Evolutionary conservation across 176 grass and related monocot species (phyloP), one percentile per base, ranked within the genome.

Genomic region (Pontederia paniculata): DNA sequence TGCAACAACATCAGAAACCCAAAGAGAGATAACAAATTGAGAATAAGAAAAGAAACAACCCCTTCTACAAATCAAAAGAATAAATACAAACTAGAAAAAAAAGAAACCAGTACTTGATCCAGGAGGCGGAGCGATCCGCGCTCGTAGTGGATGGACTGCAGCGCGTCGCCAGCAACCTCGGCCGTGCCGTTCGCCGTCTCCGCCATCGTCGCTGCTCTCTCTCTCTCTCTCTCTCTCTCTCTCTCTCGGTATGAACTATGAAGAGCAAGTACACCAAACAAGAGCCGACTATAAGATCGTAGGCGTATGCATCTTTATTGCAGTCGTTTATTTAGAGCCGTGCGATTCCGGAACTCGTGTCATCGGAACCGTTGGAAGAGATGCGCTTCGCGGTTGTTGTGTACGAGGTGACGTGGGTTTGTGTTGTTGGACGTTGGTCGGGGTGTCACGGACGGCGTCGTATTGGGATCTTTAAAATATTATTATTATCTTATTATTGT

Each of bases 101-200:
- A n/a, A n/a, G 17, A 21, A 2, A 28, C 7, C 11, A 0, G 17
- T 10, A 88, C 91, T 74, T 97, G 91, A 66, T 90, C 91, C 4
- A 97, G 86, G 21, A 97, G 86, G 64, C 91, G 86, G n/a, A 97
- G 86, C 20, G 82, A 81, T 0, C 83, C 82, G 10, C 79, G 85
- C 44, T 44, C 20, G 77, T 90, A 97, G 49, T 67, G 67, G 47
- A 97, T 90, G 21, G 91, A 58, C 58, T 79, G 83, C 15, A 97
- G 86, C 23, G 83, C 58, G 19, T 52, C 58, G 4, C 42, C 79
- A 1, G 10, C 44, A 52, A 19, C 67, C 12, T 8, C 23, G 42
- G 21, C 13, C 21, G 54, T 21, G 25, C 46, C 62, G 14, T 69
- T 69, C 42, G 19, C 10, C 11, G 44, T 42, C 50, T 12, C 9